Conservation (phyloP, 1,284 basidiomycete species). For the Phylloporus sp. region DNA sequence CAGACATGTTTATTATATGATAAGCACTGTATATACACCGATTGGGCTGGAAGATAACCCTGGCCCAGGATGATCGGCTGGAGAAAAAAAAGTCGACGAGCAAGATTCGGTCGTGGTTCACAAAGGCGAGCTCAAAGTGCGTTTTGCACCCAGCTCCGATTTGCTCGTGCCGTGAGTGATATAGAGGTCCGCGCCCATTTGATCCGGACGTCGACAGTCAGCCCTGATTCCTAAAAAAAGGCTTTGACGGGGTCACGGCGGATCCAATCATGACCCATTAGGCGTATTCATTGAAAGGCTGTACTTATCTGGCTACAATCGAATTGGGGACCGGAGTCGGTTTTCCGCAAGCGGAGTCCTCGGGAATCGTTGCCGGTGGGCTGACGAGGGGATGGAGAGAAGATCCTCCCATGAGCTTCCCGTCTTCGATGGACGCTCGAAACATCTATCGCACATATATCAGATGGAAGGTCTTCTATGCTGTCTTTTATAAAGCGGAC, state of each 20-base stretch:
- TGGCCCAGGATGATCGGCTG: constrained; percentile 7
- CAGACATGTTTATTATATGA: constrained; percentile 17
- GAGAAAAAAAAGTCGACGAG: not conserved
- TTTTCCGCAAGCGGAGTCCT: constrained; percentile 19
- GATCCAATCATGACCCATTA: constrained; percentile 15
- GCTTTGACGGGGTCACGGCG: constrained; percentile 7
- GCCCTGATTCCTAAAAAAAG: constrained; percentile 18
- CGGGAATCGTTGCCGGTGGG: constrained; percentile 18
- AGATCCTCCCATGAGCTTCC: constrained; percentile 24
- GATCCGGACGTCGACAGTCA: constrained; percentile 19
- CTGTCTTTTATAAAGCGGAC: constrained; percentile 8
- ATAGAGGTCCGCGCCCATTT: not conserved
- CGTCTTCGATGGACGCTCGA: constrained; percentile 25
- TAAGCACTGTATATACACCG: not conserved
- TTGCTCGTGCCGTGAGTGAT: constrained; percentile 3
- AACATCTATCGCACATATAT: constrained; percentile 26
- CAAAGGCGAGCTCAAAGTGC: not conserved
- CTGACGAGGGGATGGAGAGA: constrained; percentile 7
- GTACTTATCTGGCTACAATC: constrained; percentile 6
- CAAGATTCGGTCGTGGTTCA: constrained; percentile 3
- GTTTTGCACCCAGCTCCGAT: constrained; percentile 5
- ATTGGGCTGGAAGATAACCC: constrained; percentile 12
- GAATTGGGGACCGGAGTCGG: constrained; percentile 3
- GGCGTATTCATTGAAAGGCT: constrained; percentile 10
- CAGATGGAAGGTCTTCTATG: constrained; percentile 19